Evolutionary conservation across 1,284 basidiomycete genomes (phyloP).

Genomic region (Nidula niveotomentosa): DNA sequence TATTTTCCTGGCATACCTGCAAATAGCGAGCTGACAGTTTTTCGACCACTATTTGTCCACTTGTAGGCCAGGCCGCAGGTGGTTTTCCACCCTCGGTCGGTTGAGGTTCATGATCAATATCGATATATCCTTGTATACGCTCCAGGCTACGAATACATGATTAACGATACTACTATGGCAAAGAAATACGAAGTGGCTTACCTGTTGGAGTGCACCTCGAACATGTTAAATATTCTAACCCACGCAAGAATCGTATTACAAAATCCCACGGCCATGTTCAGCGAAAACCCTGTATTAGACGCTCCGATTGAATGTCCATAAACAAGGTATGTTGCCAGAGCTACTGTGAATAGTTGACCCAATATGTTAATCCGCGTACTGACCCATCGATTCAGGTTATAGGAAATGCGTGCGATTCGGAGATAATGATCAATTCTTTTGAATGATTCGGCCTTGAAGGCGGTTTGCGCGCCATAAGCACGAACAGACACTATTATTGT

Average conservation of each 20-base stretch:
- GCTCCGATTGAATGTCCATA: constrained; percentile 29
- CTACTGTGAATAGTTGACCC: constrained; percentile 36
- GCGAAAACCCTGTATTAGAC: constrained; percentile 38
- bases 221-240: constrained; percentile 35
- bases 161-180: too few relatives aligned
- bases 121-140: constrained; percentile 42
- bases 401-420: constrained; percentile 35
- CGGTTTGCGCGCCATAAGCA: constrained; percentile 38
- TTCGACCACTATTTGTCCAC: not conserved
- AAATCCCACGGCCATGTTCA: constrained; percentile 37
- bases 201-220: constrained; percentile 35
- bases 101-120: constrained; percentile 27
- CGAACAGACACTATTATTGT: constrained; percentile 36
- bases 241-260: constrained; percentile 36
- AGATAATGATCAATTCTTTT: constrained; percentile 38
- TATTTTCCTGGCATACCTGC: not conserved
- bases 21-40: constrained; percentile 1
- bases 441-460: constrained; percentile 32
- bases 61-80: not conserved
- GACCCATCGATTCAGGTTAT: constrained; percentile 45
- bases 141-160: constrained; percentile 45
- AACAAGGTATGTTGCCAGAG: constrained; percentile 40
- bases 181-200: too few relatives aligned
- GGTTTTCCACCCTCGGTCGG: not conserved
- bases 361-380: constrained; percentile 38